Percentiles rank a stretch among this genome's conserved stretches.
phyloP scores from a whole-genome alignment of 352 stramenopile genomes.

The Pythium grandisporangium region DNA sequence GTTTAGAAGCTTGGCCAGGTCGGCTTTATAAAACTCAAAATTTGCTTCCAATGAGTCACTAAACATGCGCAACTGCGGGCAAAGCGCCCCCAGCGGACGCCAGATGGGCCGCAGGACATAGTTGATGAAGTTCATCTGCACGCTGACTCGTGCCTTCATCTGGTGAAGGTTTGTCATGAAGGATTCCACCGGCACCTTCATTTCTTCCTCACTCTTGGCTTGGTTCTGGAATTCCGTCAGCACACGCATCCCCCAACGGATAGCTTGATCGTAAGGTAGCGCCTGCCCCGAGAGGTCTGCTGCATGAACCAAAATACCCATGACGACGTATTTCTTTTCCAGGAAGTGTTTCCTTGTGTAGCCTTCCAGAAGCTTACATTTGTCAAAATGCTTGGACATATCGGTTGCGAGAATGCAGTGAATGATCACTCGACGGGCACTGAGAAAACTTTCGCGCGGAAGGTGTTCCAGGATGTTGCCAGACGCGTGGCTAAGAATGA shows the following conservation, averaged over 20 bases:
- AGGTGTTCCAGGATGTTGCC: constrained; percentile 55
- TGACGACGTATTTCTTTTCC: constrained; percentile 33
- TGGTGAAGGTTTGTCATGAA: constrained; percentile 70
- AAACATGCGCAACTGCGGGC: constrained; percentile 38
- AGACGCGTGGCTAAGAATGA: constrained; percentile 46
- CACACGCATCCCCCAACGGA: constrained; percentile 51
- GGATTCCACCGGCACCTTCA: constrained; percentile 47
- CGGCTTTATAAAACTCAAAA: constrained; percentile 47
- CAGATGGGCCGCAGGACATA: constrained; percentile 73
- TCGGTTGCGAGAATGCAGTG: constrained; percentile 66
- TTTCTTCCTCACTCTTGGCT: constrained; percentile 47
- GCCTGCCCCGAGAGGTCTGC: constrained; percentile 66
- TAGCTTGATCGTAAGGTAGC: constrained; percentile 38
- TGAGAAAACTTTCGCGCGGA: constrained; percentile 31
- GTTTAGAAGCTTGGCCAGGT: constrained; percentile 36
- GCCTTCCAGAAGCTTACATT: constrained; percentile 47
- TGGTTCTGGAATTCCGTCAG: constrained; percentile 71
- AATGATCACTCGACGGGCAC: constrained; percentile 43
- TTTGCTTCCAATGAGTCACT: constrained; percentile 48
- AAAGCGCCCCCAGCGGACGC: constrained; percentile 34
- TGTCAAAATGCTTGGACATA: constrained; percentile 70
- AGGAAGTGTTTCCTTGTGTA: constrained; percentile 29
- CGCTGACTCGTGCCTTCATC: constrained; percentile 42
- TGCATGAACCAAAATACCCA: constrained; percentile 55
- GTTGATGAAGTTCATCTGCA: constrained; percentile 72